phyloP scores from a whole-genome alignment of 768 basidiomycete genomes.

The Gymnopilus dilepis region DNA sequence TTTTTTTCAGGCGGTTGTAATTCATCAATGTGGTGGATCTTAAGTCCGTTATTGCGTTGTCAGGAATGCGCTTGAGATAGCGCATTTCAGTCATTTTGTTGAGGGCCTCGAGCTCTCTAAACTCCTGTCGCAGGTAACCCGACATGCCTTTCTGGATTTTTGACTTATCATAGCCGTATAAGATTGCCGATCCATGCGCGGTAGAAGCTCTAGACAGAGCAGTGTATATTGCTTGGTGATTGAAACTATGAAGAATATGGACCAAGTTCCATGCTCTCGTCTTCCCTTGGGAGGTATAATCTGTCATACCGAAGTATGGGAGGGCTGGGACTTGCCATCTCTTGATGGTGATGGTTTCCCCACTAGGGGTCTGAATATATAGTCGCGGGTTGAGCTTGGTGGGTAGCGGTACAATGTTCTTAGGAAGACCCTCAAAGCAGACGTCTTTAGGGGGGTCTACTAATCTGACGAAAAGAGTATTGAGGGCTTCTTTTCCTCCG shows the following conservation, averaged over 20 bases:
- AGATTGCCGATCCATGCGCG: background rate
- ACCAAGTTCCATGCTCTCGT: background rate
- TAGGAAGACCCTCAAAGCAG: background rate
- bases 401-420: background rate
- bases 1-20: background rate
- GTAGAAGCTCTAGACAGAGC: background rate
- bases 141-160: background rate
- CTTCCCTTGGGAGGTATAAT: background rate
- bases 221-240: background rate
- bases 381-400: background rate
- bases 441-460: constrained; percentile 7
- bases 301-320: background rate
- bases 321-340: background rate
- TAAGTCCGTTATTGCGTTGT: background rate
- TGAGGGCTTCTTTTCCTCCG: constrained; percentile 13
- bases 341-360: background rate
- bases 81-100: background rate
- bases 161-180: background rate
- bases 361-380: background rate
- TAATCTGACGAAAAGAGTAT: constrained; percentile 12
- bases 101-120: background rate
- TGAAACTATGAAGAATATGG: background rate
- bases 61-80: background rate
- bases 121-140: background rate
- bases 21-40: background rate